Conservation (phyloP, 441 rosid genomes). For the Manihot esculenta region DNA sequence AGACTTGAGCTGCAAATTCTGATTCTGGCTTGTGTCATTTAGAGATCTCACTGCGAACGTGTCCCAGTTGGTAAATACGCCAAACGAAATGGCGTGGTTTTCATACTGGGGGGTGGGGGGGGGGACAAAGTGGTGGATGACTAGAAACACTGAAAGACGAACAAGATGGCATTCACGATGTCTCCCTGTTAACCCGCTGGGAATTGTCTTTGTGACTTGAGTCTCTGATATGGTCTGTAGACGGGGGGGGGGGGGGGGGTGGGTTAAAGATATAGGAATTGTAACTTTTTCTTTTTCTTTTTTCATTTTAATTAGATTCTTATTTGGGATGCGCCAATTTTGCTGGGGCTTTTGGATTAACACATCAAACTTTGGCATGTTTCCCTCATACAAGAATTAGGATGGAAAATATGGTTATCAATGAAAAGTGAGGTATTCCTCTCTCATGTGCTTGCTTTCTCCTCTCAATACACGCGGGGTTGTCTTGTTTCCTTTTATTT, state of each 20-base stretch:
- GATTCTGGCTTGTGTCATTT: conserved; percentile 3
- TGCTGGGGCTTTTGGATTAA: conserved; percentile 6
- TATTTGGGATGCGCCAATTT: conserved; percentile 20
- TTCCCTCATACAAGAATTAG: conserved; percentile 20
- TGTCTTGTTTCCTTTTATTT: no score
- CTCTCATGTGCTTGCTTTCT: neutral
- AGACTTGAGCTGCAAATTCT: conserved; percentile 6
- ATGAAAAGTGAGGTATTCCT: conserved; percentile 3
- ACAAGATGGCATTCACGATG: neutral
- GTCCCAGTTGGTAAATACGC: neutral
- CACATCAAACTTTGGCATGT: conserved; percentile 17
- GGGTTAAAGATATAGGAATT: conserved; percentile 12
- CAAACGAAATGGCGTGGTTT: no score
- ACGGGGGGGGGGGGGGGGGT: no score
- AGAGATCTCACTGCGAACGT: conserved; percentile 13
- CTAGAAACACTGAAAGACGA: neutral
- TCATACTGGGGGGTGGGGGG: no score
- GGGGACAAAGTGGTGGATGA: neutral
- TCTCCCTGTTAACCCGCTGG: neutral
- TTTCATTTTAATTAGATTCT: conserved; percentile 6
- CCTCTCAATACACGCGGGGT: no score
- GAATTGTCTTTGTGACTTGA: neutral
- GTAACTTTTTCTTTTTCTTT: conserved; percentile 18
- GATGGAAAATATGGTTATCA: neutral
- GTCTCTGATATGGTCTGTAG: no score